These are phyloP conservation scores for Inga laurina DNA, from an alignment of 306 rosid species.

Conservation along the genomic window DNA sequence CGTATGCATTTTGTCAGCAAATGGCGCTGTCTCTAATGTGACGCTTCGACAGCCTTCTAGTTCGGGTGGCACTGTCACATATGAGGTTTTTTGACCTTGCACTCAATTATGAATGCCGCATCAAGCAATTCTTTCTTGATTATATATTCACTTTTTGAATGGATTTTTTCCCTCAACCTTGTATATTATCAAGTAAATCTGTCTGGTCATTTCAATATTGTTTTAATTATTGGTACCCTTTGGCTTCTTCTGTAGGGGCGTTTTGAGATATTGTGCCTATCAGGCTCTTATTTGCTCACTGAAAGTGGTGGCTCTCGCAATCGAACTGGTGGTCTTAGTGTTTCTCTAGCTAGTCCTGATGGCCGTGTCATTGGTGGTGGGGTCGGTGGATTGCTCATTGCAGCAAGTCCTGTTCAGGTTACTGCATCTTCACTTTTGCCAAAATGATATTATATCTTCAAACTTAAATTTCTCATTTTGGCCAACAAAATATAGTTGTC, in stretches of 20 bases:
- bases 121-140: background rate
- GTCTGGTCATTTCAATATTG: background rate
- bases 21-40: constrained; percentile 88
- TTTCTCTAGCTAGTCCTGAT: constrained; percentile 91
- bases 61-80: constrained; percentile 91
- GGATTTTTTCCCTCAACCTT: background rate
- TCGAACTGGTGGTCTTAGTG: constrained; percentile 73
- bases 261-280: constrained; percentile 82
- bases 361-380: constrained; percentile 93
- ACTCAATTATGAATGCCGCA: background rate
- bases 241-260: constrained; percentile 66
- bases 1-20: constrained; percentile 83
- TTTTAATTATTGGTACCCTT: constrained; percentile 25
- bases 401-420: constrained; percentile 95
- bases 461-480: background rate
- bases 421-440: constrained; percentile 14
- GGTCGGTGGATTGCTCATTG: constrained; percentile 83
- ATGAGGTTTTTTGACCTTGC: constrained; percentile 56
- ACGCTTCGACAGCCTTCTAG: constrained; percentile 90
- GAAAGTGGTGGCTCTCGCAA: constrained; percentile 63
- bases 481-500: background rate
- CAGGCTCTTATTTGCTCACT: constrained; percentile 78
- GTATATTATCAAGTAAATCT: background rate
- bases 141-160: background rate
- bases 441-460: background rate